Evolutionary conservation across 495 filamentous ascomycete species (phyloP).

Genomic region (Opeltia flavorubescens): DNA sequence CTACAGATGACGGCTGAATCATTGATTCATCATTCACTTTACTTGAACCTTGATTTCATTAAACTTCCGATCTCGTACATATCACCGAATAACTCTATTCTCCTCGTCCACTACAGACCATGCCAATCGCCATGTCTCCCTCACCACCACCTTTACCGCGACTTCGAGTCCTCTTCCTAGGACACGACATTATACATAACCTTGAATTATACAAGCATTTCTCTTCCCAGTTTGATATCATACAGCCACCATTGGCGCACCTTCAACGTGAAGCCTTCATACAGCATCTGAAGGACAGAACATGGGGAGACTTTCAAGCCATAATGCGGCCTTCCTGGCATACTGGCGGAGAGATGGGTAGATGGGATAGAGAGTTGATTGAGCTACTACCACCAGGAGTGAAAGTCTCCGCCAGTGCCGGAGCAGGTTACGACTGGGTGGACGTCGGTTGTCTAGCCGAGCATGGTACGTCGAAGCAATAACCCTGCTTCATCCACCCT

Average conservation of each 20-base stretch:
- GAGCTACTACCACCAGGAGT: conserved; percentile 47
- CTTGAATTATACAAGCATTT: conserved; percentile 42
- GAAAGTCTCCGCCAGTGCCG: conserved; percentile 57
- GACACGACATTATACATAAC: conserved; percentile 56
- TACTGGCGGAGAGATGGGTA: conserved; percentile 63
- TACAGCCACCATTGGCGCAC: conserved; percentile 36
- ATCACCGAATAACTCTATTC: background rate
- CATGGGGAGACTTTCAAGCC: conserved; percentile 59
- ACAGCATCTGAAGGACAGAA: conserved; percentile 42
- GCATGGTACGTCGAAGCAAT: conserved; percentile 34
- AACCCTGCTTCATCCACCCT: background rate
- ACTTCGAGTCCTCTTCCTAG: conserved; percentile 47
- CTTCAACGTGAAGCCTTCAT: conserved; percentile 45
- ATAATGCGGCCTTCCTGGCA: conserved; percentile 72
- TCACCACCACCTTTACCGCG: conserved; percentile 7
- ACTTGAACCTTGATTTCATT: background rate
- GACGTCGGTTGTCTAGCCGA: conserved; percentile 54
- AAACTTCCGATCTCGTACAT: background rate
- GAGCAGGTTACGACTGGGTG: conserved; percentile 67
- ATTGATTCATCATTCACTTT: background rate
- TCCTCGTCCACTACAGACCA: conserved; percentile 1
- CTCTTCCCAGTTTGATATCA: conserved; percentile 39
- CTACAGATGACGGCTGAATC: background rate
- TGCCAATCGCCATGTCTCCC: background rate
- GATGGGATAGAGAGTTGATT: conserved; percentile 61